Conservation (phyloP, 495 filamentous ascomycete genomes). For the Penicillium paxilli region DNA sequence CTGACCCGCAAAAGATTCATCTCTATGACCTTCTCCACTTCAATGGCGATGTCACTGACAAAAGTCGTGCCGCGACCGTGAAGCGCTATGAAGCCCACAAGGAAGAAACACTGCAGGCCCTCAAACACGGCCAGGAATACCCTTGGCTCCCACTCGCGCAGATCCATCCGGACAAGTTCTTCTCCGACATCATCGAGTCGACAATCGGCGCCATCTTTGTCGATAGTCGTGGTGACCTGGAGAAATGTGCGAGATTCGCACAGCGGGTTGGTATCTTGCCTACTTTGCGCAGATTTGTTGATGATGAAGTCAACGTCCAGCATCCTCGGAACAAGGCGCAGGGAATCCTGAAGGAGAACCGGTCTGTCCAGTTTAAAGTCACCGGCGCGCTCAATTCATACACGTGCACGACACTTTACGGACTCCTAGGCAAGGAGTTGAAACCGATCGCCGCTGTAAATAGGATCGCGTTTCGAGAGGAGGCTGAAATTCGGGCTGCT, state of each 20-base stretch:
- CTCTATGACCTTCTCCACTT: not conserved
- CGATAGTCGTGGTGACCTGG: conserved; percentile 65
- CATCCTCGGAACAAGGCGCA: conserved; percentile 78
- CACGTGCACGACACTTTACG: not conserved
- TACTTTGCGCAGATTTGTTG: conserved; percentile 62
- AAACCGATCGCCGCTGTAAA: not conserved
- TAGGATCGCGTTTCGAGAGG: conserved; percentile 7
- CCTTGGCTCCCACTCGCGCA: conserved; percentile 7
- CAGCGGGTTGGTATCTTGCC: conserved; percentile 63
- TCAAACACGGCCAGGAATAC: not conserved
- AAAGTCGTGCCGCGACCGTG: not conserved
- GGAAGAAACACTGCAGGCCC: not conserved
- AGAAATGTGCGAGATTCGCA: conserved; percentile 54
- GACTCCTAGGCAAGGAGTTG: not conserved
- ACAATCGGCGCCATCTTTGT: conserved; percentile 83
- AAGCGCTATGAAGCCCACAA: not conserved
- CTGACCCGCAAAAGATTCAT: not conserved
- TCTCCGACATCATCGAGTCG: conserved; percentile 83
- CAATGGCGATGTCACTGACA: not conserved
- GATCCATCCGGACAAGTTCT: conserved; percentile 73
- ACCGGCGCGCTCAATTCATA: not conserved
- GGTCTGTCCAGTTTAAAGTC: conserved; percentile 17
- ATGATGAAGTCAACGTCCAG: conserved; percentile 56
- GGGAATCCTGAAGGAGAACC: conserved; percentile 42
- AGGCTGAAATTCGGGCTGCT: conserved; percentile 31